These are phyloP conservation scores for Dactylellina cionopaga DNA, from an alignment of 2,329 filamentous ascomycete species.

Conservation along the genomic window DNA sequence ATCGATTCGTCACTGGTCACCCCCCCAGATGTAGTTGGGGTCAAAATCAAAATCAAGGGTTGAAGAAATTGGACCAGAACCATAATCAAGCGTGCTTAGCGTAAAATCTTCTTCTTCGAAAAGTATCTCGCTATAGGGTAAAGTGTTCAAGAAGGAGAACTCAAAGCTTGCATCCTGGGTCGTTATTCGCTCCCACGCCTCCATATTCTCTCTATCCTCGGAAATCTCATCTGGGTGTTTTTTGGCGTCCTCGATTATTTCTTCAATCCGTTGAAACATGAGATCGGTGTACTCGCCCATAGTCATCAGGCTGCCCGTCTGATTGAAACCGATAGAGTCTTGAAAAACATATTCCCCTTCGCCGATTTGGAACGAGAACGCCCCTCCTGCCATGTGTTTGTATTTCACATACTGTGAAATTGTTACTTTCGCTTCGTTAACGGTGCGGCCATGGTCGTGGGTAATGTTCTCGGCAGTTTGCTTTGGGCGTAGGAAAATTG, in stretches of 20 bases:
- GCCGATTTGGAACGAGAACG: neutral
- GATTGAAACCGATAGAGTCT: neutral
- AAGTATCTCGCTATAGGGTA: too few species aligned
- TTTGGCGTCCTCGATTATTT: neutral
- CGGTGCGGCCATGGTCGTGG: neutral
- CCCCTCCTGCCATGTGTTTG: too few species aligned
- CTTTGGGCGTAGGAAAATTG: neutral
- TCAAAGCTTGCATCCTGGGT: constrained; percentile 36
- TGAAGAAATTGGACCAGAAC: too few species aligned
- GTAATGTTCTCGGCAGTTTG: neutral
- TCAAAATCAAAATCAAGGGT: too few species aligned
- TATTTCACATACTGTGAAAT: neutral
- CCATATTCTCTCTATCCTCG: constrained; percentile 74
- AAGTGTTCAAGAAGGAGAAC: too few species aligned
- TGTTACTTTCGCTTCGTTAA: neutral
- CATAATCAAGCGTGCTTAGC: too few species aligned
- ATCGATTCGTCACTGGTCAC: too few species aligned
- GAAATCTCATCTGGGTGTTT: too few species aligned
- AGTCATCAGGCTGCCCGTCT: too few species aligned
- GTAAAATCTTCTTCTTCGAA: too few species aligned
- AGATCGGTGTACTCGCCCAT: neutral
- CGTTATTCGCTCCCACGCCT: constrained; percentile 63
- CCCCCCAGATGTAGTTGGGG: too few species aligned
- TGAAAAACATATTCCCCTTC: neutral
- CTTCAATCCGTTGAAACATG: neutral